Evolutionary conservation across 2,329 filamentous ascomycete genomes (phyloP), one percentile per base, ranked within the genome.

Genomic region (Talaromyces sp.): DNA sequence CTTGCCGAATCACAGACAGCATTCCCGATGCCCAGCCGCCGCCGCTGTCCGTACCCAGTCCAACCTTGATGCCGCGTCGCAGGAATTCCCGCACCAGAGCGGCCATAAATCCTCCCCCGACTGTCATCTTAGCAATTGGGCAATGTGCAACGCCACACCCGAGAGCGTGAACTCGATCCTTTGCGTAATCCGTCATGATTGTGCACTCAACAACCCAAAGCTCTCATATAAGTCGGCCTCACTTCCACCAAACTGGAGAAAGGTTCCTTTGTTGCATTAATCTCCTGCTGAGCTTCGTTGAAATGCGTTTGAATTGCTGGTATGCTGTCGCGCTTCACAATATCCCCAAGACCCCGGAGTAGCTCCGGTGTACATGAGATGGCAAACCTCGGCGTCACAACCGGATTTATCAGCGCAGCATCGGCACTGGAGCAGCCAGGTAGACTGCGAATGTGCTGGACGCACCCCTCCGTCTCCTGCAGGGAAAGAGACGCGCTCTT

Each of bases 11-110:
- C 1, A 70, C 70, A 17, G 75, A 73, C 13, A 77, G 76, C 70
- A 90, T 88, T 10, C 82, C 84, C 7, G 81, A 82, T 3, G 86
- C 85, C 74, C 85, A 89, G 0, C 87, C 87, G 31, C 86, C 88
- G 2, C 87, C 86, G 56, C 82, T 85, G 67, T 90, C 88, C 0
- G 88, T 90, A 0, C 88, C 88, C 0, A 90, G 75, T 0, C 88
- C 88, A 19, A 90, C 86, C 65, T 88, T 88, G 71, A 90, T 84
- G 1, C 82, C 86, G 2, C 79, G 76, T 0, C 78, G 73, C 5
- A 89, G 76, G 61, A 88, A 88, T 27, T 85, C 81, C 1, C 85
- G 80, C 5, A 90, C 76, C 0, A 75, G 86, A 0, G 86, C 86
- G 0, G 83, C 83, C 86, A 87, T 76, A 22, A 84, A 88, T 15